Percentiles rank a stretch among this genome's conserved stretches.
phyloP scores from a whole-genome alignment of 129 eudicot genomes.

The Arctium lappa region DNA sequence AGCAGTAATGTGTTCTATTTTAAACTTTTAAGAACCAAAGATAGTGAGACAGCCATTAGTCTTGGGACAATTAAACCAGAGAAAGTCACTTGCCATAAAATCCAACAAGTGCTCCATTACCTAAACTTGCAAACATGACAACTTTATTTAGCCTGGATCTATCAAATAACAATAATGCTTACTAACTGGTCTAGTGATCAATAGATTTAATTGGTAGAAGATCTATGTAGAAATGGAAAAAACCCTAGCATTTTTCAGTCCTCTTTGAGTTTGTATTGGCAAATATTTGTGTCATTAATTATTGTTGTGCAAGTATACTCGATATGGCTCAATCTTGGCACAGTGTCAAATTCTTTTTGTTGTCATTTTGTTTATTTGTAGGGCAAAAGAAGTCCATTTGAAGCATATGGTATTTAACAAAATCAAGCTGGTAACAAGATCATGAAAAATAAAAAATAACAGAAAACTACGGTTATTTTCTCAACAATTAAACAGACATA shows the following conservation, averaged over 20 bases:
- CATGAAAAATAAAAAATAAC: background rate
- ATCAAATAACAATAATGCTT: background rate
- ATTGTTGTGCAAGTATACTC: background rate
- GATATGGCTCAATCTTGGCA: background rate
- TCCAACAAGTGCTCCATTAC: background rate
- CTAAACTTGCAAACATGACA: background rate
- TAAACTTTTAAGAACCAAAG: background rate
- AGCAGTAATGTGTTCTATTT: background rate
- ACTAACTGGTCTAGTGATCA: conserved; percentile 4
- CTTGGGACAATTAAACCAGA: background rate
- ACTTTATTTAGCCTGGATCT: background rate
- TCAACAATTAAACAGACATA: background rate
- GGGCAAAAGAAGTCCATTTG: background rate
- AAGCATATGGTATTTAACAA: background rate
- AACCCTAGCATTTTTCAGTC: background rate
- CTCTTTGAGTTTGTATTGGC: background rate
- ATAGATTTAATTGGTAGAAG: background rate
- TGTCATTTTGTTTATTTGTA: background rate
- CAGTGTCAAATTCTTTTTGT: background rate
- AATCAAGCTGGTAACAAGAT: conserved; percentile 1
- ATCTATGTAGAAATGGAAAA: background rate
- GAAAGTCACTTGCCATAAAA: background rate
- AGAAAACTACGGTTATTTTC: background rate
- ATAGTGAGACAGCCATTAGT: background rate
- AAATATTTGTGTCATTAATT: background rate